These are phyloP conservation scores for Helminthosporium solani DNA, from an alignment of 2,329 filamentous ascomycete genomes.

Conservation along the genomic window DNA sequence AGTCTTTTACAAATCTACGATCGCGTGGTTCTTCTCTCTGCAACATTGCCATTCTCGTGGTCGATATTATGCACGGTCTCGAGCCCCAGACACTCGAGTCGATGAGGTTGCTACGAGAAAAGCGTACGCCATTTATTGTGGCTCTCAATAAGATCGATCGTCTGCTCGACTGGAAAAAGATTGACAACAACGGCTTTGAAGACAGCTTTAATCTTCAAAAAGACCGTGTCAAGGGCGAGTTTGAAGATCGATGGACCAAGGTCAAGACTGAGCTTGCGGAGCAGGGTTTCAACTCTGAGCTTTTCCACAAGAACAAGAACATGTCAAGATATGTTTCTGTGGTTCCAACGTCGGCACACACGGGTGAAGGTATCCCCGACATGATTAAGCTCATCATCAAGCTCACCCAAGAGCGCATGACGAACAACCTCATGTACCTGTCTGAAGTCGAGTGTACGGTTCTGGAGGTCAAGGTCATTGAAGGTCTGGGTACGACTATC, in stretches of 20 bases:
- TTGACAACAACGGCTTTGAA: conserved; percentile 97
- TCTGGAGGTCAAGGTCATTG: conserved; percentile 97
- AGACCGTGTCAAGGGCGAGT: conserved; percentile 92
- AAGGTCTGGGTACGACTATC: conserved; percentile 97
- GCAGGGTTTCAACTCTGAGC: conserved; percentile 95
- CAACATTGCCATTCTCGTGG: conserved; percentile 98
- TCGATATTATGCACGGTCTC: conserved; percentile 99
- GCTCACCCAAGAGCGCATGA: conserved; percentile 96
- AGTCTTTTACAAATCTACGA: conserved; percentile 98
- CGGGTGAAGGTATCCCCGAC: conserved; percentile 98
- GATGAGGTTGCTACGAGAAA: conserved; percentile 87
- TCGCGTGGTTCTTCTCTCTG: conserved; percentile 97
- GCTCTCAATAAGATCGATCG: conserved; percentile 99
- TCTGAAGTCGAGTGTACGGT: conserved; percentile 97
- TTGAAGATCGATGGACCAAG: conserved; percentile 82
- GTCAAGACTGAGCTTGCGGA: conserved; percentile 94
- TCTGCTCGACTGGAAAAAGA: conserved; percentile 98
- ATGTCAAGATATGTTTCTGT: conserved; percentile 95
- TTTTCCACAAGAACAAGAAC: conserved; percentile 97
- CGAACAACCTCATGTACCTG: conserved; percentile 94
- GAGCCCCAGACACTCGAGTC: conserved; percentile 97
- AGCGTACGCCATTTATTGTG: conserved; percentile 97
- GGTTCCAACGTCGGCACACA: conserved; percentile 94
- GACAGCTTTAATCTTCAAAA: conserved; percentile 88
- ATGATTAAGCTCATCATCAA: conserved; percentile 94